Base-by-base conservation (phyloP, 2,329 filamentous ascomycete species). In the Aspergillus bombycis region DNA sequence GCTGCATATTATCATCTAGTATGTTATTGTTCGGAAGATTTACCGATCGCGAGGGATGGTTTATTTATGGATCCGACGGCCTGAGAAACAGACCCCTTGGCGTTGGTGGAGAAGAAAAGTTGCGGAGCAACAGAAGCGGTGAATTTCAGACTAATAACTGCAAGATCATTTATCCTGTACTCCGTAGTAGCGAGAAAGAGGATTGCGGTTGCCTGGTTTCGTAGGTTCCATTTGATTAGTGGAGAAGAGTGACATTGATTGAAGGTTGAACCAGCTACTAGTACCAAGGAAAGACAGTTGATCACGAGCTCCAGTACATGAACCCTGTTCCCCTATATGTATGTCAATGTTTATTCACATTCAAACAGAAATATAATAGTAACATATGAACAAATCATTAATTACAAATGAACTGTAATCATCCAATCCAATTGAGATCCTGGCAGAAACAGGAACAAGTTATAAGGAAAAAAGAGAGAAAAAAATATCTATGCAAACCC, bases 101-200 rank as follows among this genome's bases (percentile, higher is more conserved):
- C 50, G 54, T 28, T 46, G 34, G 60, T 43, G 55, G 46, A 56
- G 60, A 23, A 32, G 19, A 53, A 5, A 50, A 38, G 60, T 65
- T 62, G 60, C 60, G 41, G 46, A 50, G 60, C 60, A 62, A 63
- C 63, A 38, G 46, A 57, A 54, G 60, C 60, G 57, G 63, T 61
- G 57, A 58, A 23, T 30, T 16, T 52, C 48, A 59, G 32, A 53
- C 21, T 30, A n/a, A 52, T 21, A 50, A 26, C 45, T 48, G 45
- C 23, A 5, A 48, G 14, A 48, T 4, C 23, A 41, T 38, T 11
- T 38, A 26, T 28, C 21, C 23, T 14, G 45, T 28, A 28, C 26
- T 28, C 26, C 26, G 26, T 28, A 28, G 21, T 23, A 46, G 10
- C 2, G 36, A 21, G 55, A 23, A 23, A 19, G 26, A 28, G 32